Conservation (phyloP, 2,329 filamentous ascomycete species). For the Talaromyces sp. region DNA sequence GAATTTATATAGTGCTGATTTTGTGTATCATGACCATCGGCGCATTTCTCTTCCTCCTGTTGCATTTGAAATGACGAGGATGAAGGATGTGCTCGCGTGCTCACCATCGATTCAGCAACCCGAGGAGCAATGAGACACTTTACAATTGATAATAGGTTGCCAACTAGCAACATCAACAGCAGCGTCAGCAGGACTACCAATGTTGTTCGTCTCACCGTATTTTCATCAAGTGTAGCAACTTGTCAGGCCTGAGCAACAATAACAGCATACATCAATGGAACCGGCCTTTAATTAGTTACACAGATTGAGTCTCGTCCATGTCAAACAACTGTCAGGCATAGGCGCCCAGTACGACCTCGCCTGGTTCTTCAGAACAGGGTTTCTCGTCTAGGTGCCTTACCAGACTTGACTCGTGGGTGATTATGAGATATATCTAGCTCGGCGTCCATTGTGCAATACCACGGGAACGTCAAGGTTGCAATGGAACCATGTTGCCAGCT, state of each 20-base stretch:
- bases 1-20: too few species aligned
- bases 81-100: not conserved
- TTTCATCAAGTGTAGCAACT: not conserved
- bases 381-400: not conserved
- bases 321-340: not conserved
- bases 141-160: not conserved
- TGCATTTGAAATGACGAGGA: not conserved
- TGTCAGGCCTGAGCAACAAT: not conserved
- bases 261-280: not conserved
- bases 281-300: not conserved
- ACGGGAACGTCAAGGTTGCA: not conserved
- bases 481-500: not conserved
- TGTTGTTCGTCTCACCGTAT: not conserved
- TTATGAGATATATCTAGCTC: not conserved
- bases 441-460: not conserved
- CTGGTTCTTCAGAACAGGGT: not conserved
- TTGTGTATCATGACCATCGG: too few species aligned
- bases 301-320: not conserved
- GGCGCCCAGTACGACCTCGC: conserved; percentile 6
- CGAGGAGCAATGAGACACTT: not conserved
- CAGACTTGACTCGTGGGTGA: not conserved
- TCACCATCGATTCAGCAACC: not conserved
- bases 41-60: not conserved
- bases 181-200: not conserved
- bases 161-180: not conserved